Conservation (phyloP, 225 moss, liverwort and hornwort species). For the Rhytidiadelphus loreus region DNA sequence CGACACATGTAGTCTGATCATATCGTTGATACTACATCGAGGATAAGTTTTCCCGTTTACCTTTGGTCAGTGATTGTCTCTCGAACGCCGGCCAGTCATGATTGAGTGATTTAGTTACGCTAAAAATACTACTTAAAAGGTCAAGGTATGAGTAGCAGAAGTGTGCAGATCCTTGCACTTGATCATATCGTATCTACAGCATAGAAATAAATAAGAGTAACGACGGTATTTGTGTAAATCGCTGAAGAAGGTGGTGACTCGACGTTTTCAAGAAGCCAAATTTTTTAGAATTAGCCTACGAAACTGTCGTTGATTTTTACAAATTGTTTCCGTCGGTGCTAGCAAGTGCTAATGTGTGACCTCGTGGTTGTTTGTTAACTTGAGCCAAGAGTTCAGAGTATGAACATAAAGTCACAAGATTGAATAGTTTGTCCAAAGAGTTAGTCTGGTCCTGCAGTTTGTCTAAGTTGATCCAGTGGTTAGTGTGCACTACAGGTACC, state of each 20-base stretch:
- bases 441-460: neutral
- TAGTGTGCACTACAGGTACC: neutral
- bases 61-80: slow-evolving; percentile 45
- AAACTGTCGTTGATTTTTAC: neutral
- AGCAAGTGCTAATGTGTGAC: neutral
- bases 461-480: neutral
- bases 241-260: slow-evolving; percentile 1
- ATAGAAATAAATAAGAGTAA: neutral
- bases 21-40: slow-evolving; percentile 43
- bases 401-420: neutral
- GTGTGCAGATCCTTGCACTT: slow-evolving; percentile 3
- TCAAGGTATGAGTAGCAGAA: slow-evolving; percentile 1
- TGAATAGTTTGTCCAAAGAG: neutral
- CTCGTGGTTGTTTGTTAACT: neutral
- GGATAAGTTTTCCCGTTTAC: slow-evolving; percentile 37
- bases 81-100: slow-evolving; percentile 30
- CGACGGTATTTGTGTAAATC: neutral
- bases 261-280: neutral
- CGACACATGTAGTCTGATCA: slow-evolving; percentile 45
- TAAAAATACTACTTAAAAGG: neutral
- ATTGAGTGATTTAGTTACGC: slow-evolving; percentile 15
- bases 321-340: neutral
- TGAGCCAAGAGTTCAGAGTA: neutral
- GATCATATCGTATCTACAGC: neutral
- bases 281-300: neutral